These are phyloP conservation scores for Torulaspora pretoriensis DNA, from an alignment of 1,139 yeast genomes.

Conservation along the genomic window DNA sequence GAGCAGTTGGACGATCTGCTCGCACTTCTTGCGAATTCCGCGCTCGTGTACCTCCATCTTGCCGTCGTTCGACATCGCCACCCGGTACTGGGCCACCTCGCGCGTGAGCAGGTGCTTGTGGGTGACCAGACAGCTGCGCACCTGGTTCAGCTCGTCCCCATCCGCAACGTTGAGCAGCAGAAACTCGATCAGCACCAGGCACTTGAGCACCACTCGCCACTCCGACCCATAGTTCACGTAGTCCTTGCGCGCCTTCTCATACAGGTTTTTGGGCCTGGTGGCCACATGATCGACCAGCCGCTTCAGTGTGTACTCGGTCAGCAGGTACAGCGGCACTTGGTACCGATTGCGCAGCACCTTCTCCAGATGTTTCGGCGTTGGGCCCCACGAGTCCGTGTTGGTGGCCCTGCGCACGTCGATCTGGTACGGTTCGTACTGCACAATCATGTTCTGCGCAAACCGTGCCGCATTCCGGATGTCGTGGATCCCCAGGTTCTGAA, in stretches of 20 bases:
- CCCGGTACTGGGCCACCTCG: slow-evolving; percentile 31
- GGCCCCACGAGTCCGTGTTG: slow-evolving; percentile 48
- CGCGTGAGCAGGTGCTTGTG: slow-evolving; percentile 33
- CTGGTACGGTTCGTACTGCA: slow-evolving; percentile 38
- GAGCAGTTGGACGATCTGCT: slow-evolving; percentile 28
- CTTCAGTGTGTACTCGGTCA: slow-evolving; percentile 35
- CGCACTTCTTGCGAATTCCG: slow-evolving; percentile 36
- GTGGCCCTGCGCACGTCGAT: slow-evolving; percentile 43
- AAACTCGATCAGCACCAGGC: slow-evolving; percentile 37
- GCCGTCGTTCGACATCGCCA: slow-evolving; percentile 35
- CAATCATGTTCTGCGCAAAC: slow-evolving; percentile 38
- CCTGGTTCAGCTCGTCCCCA: slow-evolving; percentile 35
- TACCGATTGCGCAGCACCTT: slow-evolving; percentile 36
- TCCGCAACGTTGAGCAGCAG: slow-evolving; percentile 33
- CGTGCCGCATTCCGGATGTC: slow-evolving; percentile 40
- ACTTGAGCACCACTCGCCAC: slow-evolving; percentile 40
- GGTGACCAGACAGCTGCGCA: slow-evolving; percentile 30
- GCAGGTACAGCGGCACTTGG: slow-evolving; percentile 35
- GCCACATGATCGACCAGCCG: slow-evolving; percentile 37
- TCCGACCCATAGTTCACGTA: slow-evolving; percentile 40
- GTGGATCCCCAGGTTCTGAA: slow-evolving; percentile 37
- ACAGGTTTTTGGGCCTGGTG: slow-evolving; percentile 35
- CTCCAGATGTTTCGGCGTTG: slow-evolving; percentile 40
- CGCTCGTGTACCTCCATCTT: slow-evolving; percentile 38
- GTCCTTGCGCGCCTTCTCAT: slow-evolving; percentile 38